These are phyloP conservation scores for Cladosporium sp. DNA, from an alignment of 2,329 filamentous ascomycete genomes.

Conservation along the genomic window DNA sequence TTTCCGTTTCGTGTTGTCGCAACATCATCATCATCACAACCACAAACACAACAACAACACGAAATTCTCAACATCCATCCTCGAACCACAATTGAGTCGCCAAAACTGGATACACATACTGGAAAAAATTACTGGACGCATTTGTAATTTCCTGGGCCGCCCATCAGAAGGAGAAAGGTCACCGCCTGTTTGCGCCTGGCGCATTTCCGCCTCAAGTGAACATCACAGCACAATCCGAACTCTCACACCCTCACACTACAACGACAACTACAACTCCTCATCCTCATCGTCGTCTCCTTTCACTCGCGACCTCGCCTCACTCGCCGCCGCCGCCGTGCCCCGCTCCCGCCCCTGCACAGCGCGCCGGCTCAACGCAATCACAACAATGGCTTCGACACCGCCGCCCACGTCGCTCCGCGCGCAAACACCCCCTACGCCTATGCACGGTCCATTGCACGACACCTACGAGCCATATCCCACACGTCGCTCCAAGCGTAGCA, in stretches of 20 bases:
- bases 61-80: background rate
- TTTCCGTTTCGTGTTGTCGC: constrained; percentile 8
- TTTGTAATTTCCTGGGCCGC: background rate
- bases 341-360: constrained; percentile 15
- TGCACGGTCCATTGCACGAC: constrained; percentile 65
- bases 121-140: background rate
- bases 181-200: constrained; percentile 19
- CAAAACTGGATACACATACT: background rate
- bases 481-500: constrained; percentile 33
- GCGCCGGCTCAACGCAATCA: constrained; percentile 20
- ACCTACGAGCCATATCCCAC: constrained; percentile 72
- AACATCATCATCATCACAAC: constrained; percentile 13
- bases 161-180: constrained; percentile 4
- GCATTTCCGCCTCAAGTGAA: constrained; percentile 9
- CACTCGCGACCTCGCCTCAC: background rate
- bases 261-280: background rate
- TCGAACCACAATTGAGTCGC: background rate
- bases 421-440: constrained; percentile 69
- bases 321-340: constrained; percentile 13
- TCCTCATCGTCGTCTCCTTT: background rate
- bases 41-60: constrained; percentile 13
- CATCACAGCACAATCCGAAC: background rate
- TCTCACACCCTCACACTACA: background rate
- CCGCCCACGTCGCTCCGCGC: constrained; percentile 40
- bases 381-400: constrained; percentile 20